Conservation (phyloP, 768 basidiomycete species). For the Suillus hirtellus region DNA sequence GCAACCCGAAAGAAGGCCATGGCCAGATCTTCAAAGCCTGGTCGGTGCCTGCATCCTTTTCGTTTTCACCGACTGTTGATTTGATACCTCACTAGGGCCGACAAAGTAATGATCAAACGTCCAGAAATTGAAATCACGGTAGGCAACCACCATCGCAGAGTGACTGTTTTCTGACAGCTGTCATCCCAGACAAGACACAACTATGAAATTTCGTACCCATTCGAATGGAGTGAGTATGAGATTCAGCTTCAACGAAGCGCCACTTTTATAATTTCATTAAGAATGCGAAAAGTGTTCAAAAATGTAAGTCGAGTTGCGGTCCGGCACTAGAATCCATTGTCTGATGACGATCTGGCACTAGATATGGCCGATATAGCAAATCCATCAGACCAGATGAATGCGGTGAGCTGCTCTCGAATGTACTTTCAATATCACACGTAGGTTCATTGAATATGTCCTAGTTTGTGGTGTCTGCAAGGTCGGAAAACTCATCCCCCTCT, state of each 20-base stretch:
- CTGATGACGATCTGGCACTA: slow-evolving; percentile 28
- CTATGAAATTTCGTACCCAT: slow-evolving; percentile 76
- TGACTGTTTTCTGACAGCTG: slow-evolving; percentile 5
- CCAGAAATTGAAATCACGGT: slow-evolving; percentile 72
- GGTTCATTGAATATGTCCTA: slow-evolving; percentile 24
- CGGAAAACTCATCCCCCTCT: slow-evolving; percentile 60
- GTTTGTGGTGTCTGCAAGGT: slow-evolving; percentile 68
- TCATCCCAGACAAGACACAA: slow-evolving; percentile 59
- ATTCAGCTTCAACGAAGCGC: slow-evolving; percentile 9
- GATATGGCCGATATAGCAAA: slow-evolving; percentile 75
- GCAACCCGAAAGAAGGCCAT: slow-evolving; percentile 69
- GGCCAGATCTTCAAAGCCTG: slow-evolving; percentile 73
- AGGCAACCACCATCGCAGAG: neutral
- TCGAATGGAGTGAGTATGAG: slow-evolving; percentile 63
- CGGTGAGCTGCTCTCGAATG: slow-evolving; percentile 41
- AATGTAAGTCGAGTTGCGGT: slow-evolving; percentile 42
- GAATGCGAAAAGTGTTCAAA: slow-evolving; percentile 67
- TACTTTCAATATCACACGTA: neutral
- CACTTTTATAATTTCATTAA: slow-evolving; percentile 25
- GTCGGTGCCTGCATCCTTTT: slow-evolving; percentile 37
- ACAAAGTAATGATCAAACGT: slow-evolving; percentile 63
- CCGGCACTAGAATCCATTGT: neutral
- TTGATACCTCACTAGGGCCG: slow-evolving; percentile 47
- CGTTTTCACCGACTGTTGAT: neutral
- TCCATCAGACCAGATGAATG: slow-evolving; percentile 68